Base-by-base conservation (phyloP, 345 rosid genomes). In the Brassica rapa region DNA sequence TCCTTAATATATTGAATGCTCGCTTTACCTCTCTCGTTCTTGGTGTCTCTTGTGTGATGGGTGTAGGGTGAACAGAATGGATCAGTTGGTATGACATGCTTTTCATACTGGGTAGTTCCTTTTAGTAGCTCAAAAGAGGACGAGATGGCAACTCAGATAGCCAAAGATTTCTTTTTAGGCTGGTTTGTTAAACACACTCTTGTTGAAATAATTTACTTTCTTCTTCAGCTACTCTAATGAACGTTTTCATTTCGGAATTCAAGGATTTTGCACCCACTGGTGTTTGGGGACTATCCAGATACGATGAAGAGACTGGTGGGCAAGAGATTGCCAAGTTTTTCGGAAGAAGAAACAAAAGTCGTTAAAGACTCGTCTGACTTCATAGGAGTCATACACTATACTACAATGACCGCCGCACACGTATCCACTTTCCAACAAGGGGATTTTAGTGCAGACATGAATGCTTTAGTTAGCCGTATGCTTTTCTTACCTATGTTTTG, bases 241-340 rank as follows among this genome's bases (percentile, higher is more conserved):
- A 59, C 32, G 11, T 53, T 32, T 70, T 56, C 61, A 32, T 70
- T 8, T 72, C 6, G 4, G 32, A 37, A 23, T 61, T 39, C 4
- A 23, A 92, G 96, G 92, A 49, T 86, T 51, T 46, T 80, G n/a
- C 72, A 90, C 71, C 92, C 96, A 0, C 68, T 92, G 82, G 79
- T 88, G 16, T 85, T 69, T 68, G 94, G 96, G n/a, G 92, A 92
- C 57, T 92, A 90, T 73, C 94, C 97, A 5, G 72, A 80, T 16
- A 69, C 51, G 51, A 85, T 90, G 94, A 90, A 85, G 86, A 77
- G 73, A 71, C 86, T 51, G 62, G 88, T 66, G 5, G 92, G 88
- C 9, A 76, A 88, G 9, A 90, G 96, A 73, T 70, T 92, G 62
- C 96, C 94, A 25, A 59, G 67, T 46, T 89, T 92, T 78, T 82